Evolutionary conservation across 306 rosid genomes (phyloP).

Genomic region (Acacia melanoxylon): DNA sequence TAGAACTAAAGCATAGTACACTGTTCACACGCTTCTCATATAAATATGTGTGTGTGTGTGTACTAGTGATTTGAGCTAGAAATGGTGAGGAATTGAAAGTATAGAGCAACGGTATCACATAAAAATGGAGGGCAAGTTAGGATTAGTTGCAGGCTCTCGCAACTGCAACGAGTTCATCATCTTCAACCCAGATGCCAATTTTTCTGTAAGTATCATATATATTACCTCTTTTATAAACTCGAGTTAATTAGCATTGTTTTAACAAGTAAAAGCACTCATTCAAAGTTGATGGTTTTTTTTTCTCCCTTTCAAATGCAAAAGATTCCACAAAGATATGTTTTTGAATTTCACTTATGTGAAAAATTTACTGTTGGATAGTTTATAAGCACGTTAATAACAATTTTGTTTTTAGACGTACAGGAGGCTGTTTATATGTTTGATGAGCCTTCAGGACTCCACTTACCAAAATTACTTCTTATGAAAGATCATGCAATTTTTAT

Average conservation of each 20-base stretch:
- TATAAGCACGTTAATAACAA: too few relatives aligned
- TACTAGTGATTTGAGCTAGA: neutral
- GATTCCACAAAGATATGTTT: neutral
- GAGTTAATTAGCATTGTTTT: neutral
- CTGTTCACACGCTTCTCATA: neutral
- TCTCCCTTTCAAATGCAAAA: neutral
- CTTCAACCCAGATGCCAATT: conserved; percentile 52
- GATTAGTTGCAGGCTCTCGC: conserved; percentile 75
- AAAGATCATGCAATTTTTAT: too few relatives aligned
- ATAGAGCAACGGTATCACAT: neutral
- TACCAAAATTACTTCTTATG: too few relatives aligned
- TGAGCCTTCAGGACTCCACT: too few relatives aligned
- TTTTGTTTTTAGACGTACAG: too few relatives aligned
- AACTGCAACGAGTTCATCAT: conserved; percentile 60
- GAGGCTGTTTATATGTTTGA: too few relatives aligned
- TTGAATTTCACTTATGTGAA: too few relatives aligned
- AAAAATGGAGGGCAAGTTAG: conserved; percentile 46
- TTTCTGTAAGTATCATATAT: conserved; percentile 4
- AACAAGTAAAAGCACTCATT: neutral
- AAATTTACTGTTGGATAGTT: too few relatives aligned
- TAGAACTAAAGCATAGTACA: neutral
- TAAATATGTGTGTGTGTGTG: neutral
- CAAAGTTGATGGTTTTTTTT: neutral
- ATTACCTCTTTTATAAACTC: neutral
- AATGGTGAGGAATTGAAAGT: neutral